Evolutionary conservation across 371 early-diverging fungal genomes (phyloP).

Genomic region (Mycotypha africana): DNA sequence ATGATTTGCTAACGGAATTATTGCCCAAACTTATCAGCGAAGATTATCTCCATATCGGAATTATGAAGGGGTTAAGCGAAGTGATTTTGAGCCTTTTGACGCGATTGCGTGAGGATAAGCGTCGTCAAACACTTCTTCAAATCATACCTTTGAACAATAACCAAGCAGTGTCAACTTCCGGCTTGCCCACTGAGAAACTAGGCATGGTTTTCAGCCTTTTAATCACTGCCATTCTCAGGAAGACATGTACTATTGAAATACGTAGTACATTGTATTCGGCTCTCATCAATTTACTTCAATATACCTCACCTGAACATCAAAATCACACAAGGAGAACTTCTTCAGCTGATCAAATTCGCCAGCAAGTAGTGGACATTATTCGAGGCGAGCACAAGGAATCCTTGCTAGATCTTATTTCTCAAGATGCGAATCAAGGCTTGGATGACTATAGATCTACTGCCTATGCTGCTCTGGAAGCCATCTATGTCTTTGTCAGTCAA

Average conservation of each 20-base stretch:
- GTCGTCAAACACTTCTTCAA: slow-evolving; percentile 3
- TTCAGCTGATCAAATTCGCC: slow-evolving; percentile 21
- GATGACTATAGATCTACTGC: slow-evolving; percentile 82
- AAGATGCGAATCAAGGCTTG: slow-evolving; percentile 79
- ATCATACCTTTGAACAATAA: not conserved
- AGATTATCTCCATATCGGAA: slow-evolving; percentile 9
- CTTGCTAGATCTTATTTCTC: slow-evolving; percentile 62
- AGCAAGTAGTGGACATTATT: slow-evolving; percentile 54
- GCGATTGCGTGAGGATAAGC: slow-evolving; percentile 26
- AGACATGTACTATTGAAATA: slow-evolving; percentile 49
- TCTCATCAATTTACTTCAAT: slow-evolving; percentile 64
- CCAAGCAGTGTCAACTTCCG: not conserved
- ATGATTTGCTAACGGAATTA: slow-evolving; percentile 52
- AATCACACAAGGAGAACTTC: too few relatives aligned
- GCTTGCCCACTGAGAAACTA: slow-evolving; percentile 47
- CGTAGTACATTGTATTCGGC: slow-evolving; percentile 79
- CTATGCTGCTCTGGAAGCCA: slow-evolving; percentile 65
- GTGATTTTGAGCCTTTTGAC: slow-evolving; percentile 49
- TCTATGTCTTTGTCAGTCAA: slow-evolving; percentile 27
- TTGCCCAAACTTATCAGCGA: slow-evolving; percentile 35
- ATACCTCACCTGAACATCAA: slow-evolving; percentile 27
- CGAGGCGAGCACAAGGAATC: slow-evolving; percentile 31
- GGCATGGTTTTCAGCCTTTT: slow-evolving; percentile 55
- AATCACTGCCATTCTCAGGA: slow-evolving; percentile 52
- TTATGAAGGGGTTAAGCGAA: slow-evolving; percentile 32